A percentile compares a stretch with the other conserved stretches of the same genome.
phyloP scores from a whole-genome alignment of 1,284 basidiomycete genomes.

The Farysia itapuensis region DNA sequence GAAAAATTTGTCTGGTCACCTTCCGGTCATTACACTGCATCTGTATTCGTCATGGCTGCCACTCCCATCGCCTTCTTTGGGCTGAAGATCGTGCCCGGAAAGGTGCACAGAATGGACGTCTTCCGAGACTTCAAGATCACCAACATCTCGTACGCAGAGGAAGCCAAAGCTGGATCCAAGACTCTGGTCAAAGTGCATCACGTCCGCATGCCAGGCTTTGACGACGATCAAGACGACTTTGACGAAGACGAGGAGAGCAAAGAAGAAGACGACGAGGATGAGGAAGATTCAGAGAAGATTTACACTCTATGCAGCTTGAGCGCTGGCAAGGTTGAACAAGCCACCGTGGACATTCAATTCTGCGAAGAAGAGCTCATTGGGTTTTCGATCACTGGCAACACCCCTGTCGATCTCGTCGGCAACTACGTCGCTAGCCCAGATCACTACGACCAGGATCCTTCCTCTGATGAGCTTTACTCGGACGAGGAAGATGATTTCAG shows the following conservation, averaged over 20 bases:
- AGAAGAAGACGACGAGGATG: constrained; percentile 61
- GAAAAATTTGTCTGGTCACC: neutral
- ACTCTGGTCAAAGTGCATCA: constrained; percentile 74
- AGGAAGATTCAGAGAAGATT: constrained; percentile 60
- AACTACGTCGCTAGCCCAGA: constrained; percentile 74
- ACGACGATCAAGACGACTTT: constrained; percentile 65
- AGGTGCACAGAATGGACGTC: constrained; percentile 69
- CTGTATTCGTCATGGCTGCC: constrained; percentile 28
- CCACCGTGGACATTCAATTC: constrained; percentile 66
- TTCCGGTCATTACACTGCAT: neutral
- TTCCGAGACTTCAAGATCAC: constrained; percentile 77
- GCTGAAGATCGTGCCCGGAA: constrained; percentile 66
- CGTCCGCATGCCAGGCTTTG: constrained; percentile 63
- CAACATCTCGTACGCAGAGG: constrained; percentile 72
- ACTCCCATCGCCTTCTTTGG: constrained; percentile 55
- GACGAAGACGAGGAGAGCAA: constrained; percentile 65
- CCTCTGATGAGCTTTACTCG: constrained; percentile 37
- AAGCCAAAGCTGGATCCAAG: constrained; percentile 68
- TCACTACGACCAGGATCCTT: constrained; percentile 63
- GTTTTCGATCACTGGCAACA: constrained; percentile 80
- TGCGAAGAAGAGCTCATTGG: constrained; percentile 68
- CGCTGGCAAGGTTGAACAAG: constrained; percentile 72
- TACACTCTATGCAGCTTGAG: constrained; percentile 63
- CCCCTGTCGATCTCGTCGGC: constrained; percentile 81
- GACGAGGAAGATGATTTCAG: constrained; percentile 65